Evolutionary conservation across 1,284 basidiomycete species (phyloP).

Genomic region (Hortiboletus rubellus): DNA sequence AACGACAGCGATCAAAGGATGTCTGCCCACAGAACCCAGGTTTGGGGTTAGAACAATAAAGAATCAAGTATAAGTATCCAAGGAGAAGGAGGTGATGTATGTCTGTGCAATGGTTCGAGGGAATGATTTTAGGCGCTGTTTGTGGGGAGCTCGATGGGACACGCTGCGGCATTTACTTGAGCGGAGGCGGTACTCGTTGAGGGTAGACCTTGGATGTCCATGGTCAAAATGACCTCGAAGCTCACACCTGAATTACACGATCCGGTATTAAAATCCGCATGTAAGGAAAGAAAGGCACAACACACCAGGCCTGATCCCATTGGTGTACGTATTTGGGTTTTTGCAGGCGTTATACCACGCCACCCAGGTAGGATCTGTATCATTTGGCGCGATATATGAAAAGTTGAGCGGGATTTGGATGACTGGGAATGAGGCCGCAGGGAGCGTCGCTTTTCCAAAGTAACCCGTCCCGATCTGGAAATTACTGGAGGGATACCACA

Average conservation of each 20-base stretch:
- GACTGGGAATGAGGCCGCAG: slow-evolving; percentile 61
- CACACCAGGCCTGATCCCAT: slow-evolving; percentile 63
- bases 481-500: slow-evolving; percentile 65
- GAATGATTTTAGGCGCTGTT: slow-evolving; percentile 32
- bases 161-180: slow-evolving; percentile 61
- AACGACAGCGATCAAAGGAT: not conserved
- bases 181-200: slow-evolving; percentile 53
- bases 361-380: slow-evolving; percentile 77
- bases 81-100: not conserved
- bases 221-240: slow-evolving; percentile 65
- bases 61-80: slow-evolving; percentile 16
- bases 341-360: slow-evolving; percentile 81
- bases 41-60: slow-evolving; percentile 7
- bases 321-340: slow-evolving; percentile 51
- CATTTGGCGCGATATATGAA: slow-evolving; percentile 77
- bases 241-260: slow-evolving; percentile 48
- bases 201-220: slow-evolving; percentile 72
- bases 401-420: slow-evolving; percentile 78
- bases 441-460: slow-evolving; percentile 54
- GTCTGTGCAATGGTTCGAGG: not conserved
- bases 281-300: slow-evolving; percentile 10
- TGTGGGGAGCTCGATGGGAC: slow-evolving; percentile 72
- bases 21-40: slow-evolving; percentile 15
- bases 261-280: not conserved
- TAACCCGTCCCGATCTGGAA: slow-evolving; percentile 67